These are phyloP conservation scores for Nasturtium officinale DNA, from an alignment of 345 rosid genomes.

Conservation along the genomic window DNA sequence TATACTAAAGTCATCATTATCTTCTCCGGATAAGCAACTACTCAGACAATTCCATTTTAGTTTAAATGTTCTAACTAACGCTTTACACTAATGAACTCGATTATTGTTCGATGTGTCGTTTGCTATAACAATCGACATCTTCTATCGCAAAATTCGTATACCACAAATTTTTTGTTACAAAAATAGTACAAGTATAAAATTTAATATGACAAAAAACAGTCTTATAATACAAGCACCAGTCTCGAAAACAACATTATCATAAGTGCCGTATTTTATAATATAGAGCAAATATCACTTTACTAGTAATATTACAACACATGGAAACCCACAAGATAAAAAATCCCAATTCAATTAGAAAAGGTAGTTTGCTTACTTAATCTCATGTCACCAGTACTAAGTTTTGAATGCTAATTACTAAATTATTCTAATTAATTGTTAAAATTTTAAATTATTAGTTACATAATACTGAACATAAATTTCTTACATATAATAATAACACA, in stretches of 20 bases:
- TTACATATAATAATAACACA: background rate
- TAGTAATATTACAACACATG: background rate
- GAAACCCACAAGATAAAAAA: background rate
- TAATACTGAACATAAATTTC: background rate
- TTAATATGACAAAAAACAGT: background rate
- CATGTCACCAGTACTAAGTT: background rate
- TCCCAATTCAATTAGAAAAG: background rate
- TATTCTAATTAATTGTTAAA: background rate
- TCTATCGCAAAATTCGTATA: background rate
- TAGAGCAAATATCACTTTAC: background rate
- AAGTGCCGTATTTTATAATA: background rate
- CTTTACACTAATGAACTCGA: background rate
- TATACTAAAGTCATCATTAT: slow-evolving; percentile 32
- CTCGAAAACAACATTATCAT: background rate
- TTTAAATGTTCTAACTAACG: background rate
- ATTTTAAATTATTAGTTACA: background rate
- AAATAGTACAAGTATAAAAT: background rate
- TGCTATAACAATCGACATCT: background rate
- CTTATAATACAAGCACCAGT: background rate
- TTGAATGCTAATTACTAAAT: background rate
- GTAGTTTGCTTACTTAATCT: background rate
- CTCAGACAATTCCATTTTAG: slow-evolving; percentile 21
- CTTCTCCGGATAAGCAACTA: slow-evolving; percentile 16
- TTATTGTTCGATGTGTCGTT: background rate
- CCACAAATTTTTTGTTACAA: background rate